Base-by-base conservation (phyloP, 176 grass and related monocot species). In the Juncus inflexus region DNA sequence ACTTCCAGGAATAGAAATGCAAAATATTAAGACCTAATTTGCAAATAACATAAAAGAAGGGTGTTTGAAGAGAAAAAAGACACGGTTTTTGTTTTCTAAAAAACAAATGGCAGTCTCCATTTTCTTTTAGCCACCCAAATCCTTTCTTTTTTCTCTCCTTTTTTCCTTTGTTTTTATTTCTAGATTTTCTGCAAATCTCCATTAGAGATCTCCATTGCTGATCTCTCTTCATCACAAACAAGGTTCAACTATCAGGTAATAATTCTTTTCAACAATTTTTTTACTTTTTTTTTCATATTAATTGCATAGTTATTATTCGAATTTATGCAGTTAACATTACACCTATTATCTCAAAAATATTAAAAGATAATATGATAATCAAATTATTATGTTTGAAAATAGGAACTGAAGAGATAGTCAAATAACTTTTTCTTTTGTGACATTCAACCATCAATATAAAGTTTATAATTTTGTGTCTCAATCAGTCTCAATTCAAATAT, bases 131-230 rank as follows among this genome's bases (percentile, higher is more conserved):
- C 51, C 66, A 69, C 50, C 66, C 16, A 69, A 55, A n/a, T 51
- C 35, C 2, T 28, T 38, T 50, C 40, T 57, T 59, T 59, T 58
- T 59, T 10, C 40, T 42, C 42, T 59, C 42, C 12, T 40, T 70
- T 70, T 19, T 54, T 4, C 13, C 47, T 70, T 38, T 1, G 40
- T 35, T 3, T 3, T 10, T 15, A 37, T 59, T 70, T 58, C 40
- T 69, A 41, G 50, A 3, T 3, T 15, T 14, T 69, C 14, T 45
- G 28, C 9, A 42, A 58, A 71, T 71, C 67, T 59, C 54, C 67
- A 71, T 70, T 70, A 70, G 50, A 70, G 66, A 67, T 67, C 35
- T 50, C 50, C 51, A 35, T 28, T 65, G 9, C 3, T 49, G 51
- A 47, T 16, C 41, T 7, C 63, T 69, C 41, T 15, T 6, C 52